Evolutionary conservation across 2,329 filamentous ascomycete genomes (phyloP).

Genomic region (Orbilia quercus): DNA sequence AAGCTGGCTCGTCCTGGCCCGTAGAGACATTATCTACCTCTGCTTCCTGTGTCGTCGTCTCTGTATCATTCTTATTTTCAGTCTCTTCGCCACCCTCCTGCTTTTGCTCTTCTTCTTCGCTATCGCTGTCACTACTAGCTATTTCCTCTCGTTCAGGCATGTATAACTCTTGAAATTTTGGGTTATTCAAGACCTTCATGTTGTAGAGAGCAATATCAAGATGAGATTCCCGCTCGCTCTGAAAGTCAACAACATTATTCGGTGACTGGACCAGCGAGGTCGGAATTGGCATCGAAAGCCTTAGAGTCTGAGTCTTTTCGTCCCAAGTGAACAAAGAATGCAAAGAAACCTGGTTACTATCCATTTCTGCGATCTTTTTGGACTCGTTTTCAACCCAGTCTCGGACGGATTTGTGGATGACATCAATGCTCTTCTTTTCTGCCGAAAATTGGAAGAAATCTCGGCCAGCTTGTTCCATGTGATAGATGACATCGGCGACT

Average conservation of each 20-base stretch:
- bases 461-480: slow-evolving; percentile 50
- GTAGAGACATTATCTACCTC: background rate
- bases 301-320: slow-evolving; percentile 37
- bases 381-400: slow-evolving; percentile 55
- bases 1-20: background rate
- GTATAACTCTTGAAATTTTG: slow-evolving; percentile 38
- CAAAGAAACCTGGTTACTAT: slow-evolving; percentile 34
- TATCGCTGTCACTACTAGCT: background rate
- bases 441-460: slow-evolving; percentile 53
- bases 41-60: background rate
- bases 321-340: slow-evolving; percentile 51
- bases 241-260: slow-evolving; percentile 44
- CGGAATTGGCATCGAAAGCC: slow-evolving; percentile 45
- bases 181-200: slow-evolving; percentile 39
- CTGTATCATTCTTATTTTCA: background rate
- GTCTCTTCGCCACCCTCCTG: background rate
- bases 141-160: slow-evolving; percentile 18
- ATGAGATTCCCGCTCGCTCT: slow-evolving; percentile 45
- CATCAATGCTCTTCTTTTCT: slow-evolving; percentile 45
- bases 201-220: slow-evolving; percentile 43
- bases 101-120: background rate
- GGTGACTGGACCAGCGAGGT: slow-evolving; percentile 31
- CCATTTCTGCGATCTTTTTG: slow-evolving; percentile 29
- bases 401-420: slow-evolving; percentile 54
- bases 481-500: slow-evolving; percentile 53